These are phyloP conservation scores for Pseudogymnoascus sp. DNA, from an alignment of 2,329 filamentous ascomycete genomes.

Conservation along the genomic window DNA sequence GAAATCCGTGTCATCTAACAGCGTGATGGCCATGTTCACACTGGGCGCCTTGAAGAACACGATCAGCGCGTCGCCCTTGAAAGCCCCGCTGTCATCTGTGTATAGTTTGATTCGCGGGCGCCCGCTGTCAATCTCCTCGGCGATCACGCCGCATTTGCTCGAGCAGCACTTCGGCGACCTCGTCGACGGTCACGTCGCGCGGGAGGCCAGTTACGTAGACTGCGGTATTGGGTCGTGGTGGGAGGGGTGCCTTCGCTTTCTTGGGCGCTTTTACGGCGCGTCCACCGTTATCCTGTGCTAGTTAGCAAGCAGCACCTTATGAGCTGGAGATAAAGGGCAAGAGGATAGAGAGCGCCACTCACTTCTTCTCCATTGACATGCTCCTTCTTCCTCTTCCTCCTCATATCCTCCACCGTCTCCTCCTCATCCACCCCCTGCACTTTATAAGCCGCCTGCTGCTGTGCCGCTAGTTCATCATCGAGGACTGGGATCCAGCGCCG, in stretches of 20 bases:
- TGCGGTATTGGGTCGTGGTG: constrained; percentile 67
- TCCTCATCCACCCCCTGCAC: constrained; percentile 53
- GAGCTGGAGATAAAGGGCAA: background rate
- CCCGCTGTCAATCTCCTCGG: constrained; percentile 86
- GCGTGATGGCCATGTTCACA: constrained; percentile 76
- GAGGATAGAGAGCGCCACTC: constrained; percentile 22
- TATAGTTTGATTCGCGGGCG: constrained; percentile 91
- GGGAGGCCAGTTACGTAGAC: constrained; percentile 90
- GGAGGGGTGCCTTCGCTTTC: constrained; percentile 28
- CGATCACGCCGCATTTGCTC: constrained; percentile 79
- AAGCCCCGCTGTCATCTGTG: constrained; percentile 68
- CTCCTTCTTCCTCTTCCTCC: constrained; percentile 46
- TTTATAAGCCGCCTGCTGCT: constrained; percentile 56
- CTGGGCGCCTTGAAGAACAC: constrained; percentile 94
- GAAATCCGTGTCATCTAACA: constrained; percentile 78
- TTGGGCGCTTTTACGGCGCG: constrained; percentile 28
- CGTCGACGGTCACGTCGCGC: constrained; percentile 66
- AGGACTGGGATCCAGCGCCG: constrained; percentile 70
- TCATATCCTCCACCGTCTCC: constrained; percentile 41
- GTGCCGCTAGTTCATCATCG: constrained; percentile 54
- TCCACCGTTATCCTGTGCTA: constrained; percentile 24
- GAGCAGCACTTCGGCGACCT: constrained; percentile 81
- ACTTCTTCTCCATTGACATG: constrained; percentile 45
- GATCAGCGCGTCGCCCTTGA: constrained; percentile 89
- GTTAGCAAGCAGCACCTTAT: constrained; percentile 13